Evolutionary conservation across 805 yeast genomes (phyloP).

Genomic region (Teunomyces funiuensis): DNA sequence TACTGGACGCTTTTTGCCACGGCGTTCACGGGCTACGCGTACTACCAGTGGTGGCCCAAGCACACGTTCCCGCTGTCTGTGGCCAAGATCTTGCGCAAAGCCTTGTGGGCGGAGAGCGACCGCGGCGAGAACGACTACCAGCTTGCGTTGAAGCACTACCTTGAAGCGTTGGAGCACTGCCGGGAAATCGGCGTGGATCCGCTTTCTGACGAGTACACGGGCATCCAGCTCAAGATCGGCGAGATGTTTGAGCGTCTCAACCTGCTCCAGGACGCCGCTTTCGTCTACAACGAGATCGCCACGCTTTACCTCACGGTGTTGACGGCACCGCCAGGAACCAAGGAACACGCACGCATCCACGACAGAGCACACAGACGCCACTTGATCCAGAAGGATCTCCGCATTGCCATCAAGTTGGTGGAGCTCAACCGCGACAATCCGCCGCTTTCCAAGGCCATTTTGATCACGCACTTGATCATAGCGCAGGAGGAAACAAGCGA

Average conservation of each 20-base stretch:
- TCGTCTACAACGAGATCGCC: constrained; percentile 65
- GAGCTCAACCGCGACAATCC: constrained; percentile 50
- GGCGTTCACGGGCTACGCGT: constrained; percentile 25
- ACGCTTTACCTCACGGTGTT: constrained; percentile 57
- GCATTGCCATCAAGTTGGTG: constrained; percentile 68
- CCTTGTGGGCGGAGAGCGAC: constrained; percentile 79
- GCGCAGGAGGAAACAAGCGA: constrained; percentile 65
- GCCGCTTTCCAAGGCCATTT: constrained; percentile 51
- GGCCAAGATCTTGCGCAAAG: constrained; percentile 70
- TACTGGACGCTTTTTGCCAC: constrained; percentile 13
- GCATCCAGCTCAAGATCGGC: constrained; percentile 81
- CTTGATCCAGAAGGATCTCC: constrained; percentile 64
- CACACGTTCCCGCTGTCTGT: constrained; percentile 69
- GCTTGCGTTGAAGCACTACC: constrained; percentile 68
- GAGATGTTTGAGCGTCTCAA: constrained; percentile 79
- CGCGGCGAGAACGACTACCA: constrained; percentile 61
- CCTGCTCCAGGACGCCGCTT: constrained; percentile 61
- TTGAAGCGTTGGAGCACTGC: constrained; percentile 70
- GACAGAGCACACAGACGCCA: constrained; percentile 47
- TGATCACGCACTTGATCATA: constrained; percentile 60
- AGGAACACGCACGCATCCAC: constrained; percentile 20
- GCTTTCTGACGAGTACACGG: constrained; percentile 80
- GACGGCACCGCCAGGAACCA: constrained; percentile 26
- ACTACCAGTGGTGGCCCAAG: constrained; percentile 59
- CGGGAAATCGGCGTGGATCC: constrained; percentile 54